Evolutionary conservation across 73 alveolate genomes (phyloP), one percentile per base, ranked within the genome.

Genomic region (Breviolum minutum): DNA sequence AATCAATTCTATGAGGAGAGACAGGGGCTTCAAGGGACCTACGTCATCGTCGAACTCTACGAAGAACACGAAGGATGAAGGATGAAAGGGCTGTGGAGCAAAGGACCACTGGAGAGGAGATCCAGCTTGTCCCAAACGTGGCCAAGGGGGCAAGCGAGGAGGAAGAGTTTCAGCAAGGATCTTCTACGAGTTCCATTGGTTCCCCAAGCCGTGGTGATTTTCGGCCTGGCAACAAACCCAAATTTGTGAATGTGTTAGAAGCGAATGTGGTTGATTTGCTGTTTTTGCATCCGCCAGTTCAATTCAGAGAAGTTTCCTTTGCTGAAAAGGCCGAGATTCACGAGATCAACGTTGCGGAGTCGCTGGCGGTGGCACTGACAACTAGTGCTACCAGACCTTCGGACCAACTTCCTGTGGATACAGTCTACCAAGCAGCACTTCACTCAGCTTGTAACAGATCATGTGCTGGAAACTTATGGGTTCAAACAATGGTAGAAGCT

Each of bases 21-120:
- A 84, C 66, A 17, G 93, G 14, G 93, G 93, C 24, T 84, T 84
- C 76, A 54, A 61, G 24, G 93, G 93, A 5, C 93, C 76, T 12
- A 12, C 64, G 0, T 19, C 8, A 2, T 0, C 27, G 22, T 26
- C 27, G 10, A 81, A 40, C 14, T 48, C 54, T 0, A 0, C 16
- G 8, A 54, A 54, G 71, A 81, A 81, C 19, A 14, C 48, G 66
- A 79, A 79, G 16, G 7, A 22, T 5, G 63, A n/a, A 30, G 64
- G 66, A 5, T 79, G 87, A 0, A 8, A 7, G 0, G 87, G 7
- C 63, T 79, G 87, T 12, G 87, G 87, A 9, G 7, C 62, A 0
- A 7, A 79, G 14, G 87, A 40, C 5, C 87, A 79, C 68, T 79
- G 87, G 87, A 79, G 40, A 27, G 87, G 87, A 6, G 87, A 79